Conservation (phyloP, 2,329 filamentous ascomycete genomes). For the Chaetoscypha palmicola region DNA sequence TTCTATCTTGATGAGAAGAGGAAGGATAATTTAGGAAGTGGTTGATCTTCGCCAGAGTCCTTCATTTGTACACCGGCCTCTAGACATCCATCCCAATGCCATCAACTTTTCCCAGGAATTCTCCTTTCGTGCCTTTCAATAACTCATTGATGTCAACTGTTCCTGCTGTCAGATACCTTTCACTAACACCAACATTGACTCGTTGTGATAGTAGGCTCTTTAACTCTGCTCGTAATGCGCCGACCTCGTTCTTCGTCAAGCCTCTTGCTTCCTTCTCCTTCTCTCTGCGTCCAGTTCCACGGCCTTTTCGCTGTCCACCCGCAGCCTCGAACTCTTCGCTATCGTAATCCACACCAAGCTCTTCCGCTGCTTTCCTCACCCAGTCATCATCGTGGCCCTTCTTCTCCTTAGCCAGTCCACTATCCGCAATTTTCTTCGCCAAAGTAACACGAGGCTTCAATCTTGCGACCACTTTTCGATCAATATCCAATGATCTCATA, state of each 20-base stretch:
- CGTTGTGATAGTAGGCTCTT: conserved; percentile 62
- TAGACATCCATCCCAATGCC: conserved; percentile 27
- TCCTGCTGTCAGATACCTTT: conserved; percentile 76
- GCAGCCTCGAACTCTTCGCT: conserved; percentile 71
- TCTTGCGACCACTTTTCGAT: conserved; percentile 68
- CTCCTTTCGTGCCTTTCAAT: conserved; percentile 54
- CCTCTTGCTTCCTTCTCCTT: conserved; percentile 64
- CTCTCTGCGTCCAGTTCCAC: conserved; percentile 65
- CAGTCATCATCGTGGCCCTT: conserved; percentile 76
- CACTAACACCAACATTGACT: conserved; percentile 82
- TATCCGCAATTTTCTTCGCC: conserved; percentile 82
- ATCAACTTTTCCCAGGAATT: conserved; percentile 30
- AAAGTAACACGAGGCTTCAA: conserved; percentile 72
- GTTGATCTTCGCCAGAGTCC: no score
- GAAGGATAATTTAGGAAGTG: no score
- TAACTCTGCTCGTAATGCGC: conserved; percentile 62
- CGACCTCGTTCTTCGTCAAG: conserved; percentile 68
- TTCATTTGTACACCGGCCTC: no score
- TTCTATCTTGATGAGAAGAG: no score
- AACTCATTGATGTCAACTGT: conserved; percentile 76
- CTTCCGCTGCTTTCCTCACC: conserved; percentile 77
- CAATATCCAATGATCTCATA: conserved; percentile 75
- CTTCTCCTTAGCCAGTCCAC: conserved; percentile 79
- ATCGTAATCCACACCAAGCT: conserved; percentile 90
- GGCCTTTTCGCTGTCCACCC: conserved; percentile 52